phyloP scores from a whole-genome alignment of 2,329 filamentous ascomycete genomes.

The Sordariomycetes sp. region DNA sequence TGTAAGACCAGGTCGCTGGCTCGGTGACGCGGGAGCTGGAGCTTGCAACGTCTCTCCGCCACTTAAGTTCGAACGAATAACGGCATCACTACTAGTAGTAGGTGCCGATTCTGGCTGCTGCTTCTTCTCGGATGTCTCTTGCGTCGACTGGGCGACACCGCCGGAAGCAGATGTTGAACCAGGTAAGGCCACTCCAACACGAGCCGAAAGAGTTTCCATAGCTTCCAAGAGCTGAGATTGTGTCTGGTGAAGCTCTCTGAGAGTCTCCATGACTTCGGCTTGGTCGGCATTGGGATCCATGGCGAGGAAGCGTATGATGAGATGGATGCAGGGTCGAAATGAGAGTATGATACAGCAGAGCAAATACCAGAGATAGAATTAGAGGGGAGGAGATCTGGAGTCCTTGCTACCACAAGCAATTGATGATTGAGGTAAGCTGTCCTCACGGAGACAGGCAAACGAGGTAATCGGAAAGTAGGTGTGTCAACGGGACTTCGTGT shows the following conservation, averaged over 20 bases:
- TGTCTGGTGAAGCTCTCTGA: slow-evolving; percentile 31
- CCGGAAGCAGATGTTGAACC: no score
- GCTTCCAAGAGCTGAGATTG: slow-evolving; percentile 30
- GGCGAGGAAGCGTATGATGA: no score
- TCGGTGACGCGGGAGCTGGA: slow-evolving; percentile 15
- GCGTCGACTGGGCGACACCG: no score
- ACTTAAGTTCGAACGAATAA: not conserved
- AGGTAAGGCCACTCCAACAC: no score
- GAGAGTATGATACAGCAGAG: no score
- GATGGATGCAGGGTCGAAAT: not conserved
- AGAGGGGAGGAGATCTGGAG: not conserved
- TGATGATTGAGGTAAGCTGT: no score
- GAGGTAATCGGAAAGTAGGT: no score
- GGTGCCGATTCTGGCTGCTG: not conserved
- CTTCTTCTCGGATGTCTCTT: not conserved
- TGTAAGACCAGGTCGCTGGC: slow-evolving; percentile 35
- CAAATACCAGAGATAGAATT: no score
- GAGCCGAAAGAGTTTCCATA: slow-evolving; percentile 27
- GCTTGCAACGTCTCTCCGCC: slow-evolving; percentile 10
- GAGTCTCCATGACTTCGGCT: slow-evolving; percentile 13
- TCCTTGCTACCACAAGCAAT: no score
- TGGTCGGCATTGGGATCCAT: slow-evolving; percentile 2
- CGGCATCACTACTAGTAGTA: not conserved
- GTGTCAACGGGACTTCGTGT: no score
- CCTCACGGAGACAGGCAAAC: no score